A percentile compares a stretch with the other conserved stretches of the same genome.
Conservation (phyloP, 1,284 basidiomycete genomes). For the Ganoderma leucocontextum region DNA sequence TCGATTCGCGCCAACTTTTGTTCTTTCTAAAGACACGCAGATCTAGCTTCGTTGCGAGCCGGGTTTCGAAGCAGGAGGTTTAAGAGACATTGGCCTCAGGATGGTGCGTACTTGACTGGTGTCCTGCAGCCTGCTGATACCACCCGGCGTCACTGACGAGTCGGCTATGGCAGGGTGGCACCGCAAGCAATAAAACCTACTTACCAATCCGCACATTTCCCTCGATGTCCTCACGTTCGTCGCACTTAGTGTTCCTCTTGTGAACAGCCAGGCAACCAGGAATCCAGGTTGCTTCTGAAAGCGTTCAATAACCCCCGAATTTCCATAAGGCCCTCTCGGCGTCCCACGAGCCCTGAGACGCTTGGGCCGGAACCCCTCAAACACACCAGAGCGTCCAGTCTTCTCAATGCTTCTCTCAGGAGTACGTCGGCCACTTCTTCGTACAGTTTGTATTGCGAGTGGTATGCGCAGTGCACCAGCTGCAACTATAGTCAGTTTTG, state of each 20-base stretch:
- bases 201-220: neutral
- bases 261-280: neutral
- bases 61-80: too few relatives aligned
- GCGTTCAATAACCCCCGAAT: neutral
- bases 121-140: too few relatives aligned
- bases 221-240: neutral
- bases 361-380: neutral
- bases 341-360: constrained; percentile 2
- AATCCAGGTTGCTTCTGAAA: neutral
- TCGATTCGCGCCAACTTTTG: too few relatives aligned
- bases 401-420: neutral
- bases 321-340: neutral
- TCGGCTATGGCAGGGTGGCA: too few relatives aligned
- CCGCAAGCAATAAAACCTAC: constrained; percentile 1
- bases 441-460: neutral
- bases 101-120: too few relatives aligned
- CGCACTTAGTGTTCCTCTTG: neutral
- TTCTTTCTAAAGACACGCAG: too few relatives aligned
- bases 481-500: neutral
- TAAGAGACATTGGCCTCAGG: too few relatives aligned
- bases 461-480: neutral
- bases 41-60: too few relatives aligned
- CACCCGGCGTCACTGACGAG: too few relatives aligned
- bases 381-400: neutral
- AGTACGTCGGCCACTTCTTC: neutral